These are phyloP conservation scores for Mollisiaceae sp. DNA, from an alignment of 2,329 filamentous ascomycete genomes.

Conservation along the genomic window DNA sequence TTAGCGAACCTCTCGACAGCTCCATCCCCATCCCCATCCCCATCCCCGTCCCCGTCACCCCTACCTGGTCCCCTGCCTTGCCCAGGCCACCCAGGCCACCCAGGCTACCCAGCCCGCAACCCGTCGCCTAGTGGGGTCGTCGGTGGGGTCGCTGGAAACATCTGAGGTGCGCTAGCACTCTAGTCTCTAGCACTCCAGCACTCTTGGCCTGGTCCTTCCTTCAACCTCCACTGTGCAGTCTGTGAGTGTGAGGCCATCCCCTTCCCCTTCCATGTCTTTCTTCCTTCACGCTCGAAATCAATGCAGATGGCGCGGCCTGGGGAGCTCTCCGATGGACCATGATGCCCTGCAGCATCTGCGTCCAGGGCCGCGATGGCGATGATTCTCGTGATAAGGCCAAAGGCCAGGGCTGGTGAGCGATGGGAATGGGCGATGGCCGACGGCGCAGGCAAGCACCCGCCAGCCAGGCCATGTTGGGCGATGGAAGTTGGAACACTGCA, in stretches of 20 bases:
- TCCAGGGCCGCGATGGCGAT: background rate
- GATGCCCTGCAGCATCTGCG: background rate
- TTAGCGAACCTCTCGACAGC: background rate
- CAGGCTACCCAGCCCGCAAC: too few species aligned
- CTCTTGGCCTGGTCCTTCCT: too few species aligned
- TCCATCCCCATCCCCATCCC: too few species aligned
- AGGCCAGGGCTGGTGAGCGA: background rate
- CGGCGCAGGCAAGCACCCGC: background rate
- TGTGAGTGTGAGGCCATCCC: conserved; percentile 1
- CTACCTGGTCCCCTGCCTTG: too few species aligned
- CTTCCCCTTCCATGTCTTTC: background rate
- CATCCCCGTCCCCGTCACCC: too few species aligned
- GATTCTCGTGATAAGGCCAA: background rate
- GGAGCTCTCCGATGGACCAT: background rate
- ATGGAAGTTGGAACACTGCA: background rate
- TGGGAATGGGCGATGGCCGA: background rate
- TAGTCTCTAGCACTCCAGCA: too few species aligned
- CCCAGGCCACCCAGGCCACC: too few species aligned
- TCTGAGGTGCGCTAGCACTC: background rate
- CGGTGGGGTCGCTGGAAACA: background rate
- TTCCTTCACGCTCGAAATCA: background rate
- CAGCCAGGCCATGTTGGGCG: background rate
- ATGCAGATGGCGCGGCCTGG: background rate
- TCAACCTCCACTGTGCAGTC: too few species aligned
- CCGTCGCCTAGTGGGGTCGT: too few species aligned